phyloP scores from a whole-genome alignment of 352 stramenopile species.

The Peronosclerospora sorghi region DNA sequence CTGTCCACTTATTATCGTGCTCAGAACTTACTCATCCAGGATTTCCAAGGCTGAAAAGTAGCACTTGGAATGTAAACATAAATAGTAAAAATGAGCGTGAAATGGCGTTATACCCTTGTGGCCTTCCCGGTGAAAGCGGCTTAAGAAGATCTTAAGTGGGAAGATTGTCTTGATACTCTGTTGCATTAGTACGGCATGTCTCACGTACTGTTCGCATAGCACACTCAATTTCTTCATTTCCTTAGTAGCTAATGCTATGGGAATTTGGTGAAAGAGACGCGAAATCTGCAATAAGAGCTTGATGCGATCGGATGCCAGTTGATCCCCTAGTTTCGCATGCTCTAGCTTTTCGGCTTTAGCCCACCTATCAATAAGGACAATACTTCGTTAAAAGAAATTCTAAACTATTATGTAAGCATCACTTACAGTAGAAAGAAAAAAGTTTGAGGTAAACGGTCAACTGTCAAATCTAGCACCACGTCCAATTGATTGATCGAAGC shows the following conservation, averaged over 20 bases:
- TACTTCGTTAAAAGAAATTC: not conserved
- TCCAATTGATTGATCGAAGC: constrained; percentile 55
- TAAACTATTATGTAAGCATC: not conserved
- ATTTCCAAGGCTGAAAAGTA: constrained; percentile 64
- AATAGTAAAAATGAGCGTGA: constrained; percentile 65
- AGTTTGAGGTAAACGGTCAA: constrained; percentile 39
- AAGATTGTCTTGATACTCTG: constrained; percentile 55
- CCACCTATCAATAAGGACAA: constrained; percentile 12
- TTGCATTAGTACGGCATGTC: constrained; percentile 33
- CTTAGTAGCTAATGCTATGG: constrained; percentile 33
- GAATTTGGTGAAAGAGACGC: constrained; percentile 43
- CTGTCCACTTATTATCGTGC: not conserved
- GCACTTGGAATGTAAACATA: constrained; percentile 71
- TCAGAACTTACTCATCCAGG: constrained; percentile 38
- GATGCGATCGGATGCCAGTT: constrained; percentile 14
- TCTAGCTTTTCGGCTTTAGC: constrained; percentile 53
- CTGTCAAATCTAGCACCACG: constrained; percentile 32
- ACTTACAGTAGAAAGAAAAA: constrained; percentile 38
- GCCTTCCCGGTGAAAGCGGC: constrained; percentile 44
- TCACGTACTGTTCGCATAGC: constrained; percentile 39
- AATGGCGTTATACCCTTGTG: constrained; percentile 47
- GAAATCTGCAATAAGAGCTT: constrained; percentile 32
- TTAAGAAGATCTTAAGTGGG: constrained; percentile 57
- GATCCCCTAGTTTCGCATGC: constrained; percentile 9
- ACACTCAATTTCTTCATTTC: constrained; percentile 53